These are phyloP conservation scores for Diplosphaera chodatii DNA, from an alignment of 139 green algal genomes.

Conservation along the genomic window DNA sequence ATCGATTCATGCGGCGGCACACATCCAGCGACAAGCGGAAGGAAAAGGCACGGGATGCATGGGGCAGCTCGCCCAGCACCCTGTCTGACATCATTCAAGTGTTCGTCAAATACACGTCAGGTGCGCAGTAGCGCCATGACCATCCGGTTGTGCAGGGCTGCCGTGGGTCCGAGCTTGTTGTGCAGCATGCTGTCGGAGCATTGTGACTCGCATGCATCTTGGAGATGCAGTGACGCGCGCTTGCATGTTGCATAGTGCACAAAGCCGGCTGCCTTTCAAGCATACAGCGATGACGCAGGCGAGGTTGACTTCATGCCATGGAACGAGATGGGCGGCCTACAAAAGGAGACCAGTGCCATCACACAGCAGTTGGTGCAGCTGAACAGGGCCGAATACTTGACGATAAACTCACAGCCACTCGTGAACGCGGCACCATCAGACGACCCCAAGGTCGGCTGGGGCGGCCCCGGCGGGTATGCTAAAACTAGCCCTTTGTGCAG, in stretches of 20 bases:
- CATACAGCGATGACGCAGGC: too few relatives aligned
- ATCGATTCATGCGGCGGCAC: constrained; percentile 60
- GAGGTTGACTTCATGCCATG: constrained; percentile 67
- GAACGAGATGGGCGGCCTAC: constrained; percentile 60
- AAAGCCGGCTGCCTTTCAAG: too few relatives aligned
- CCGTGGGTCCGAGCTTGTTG: too few relatives aligned
- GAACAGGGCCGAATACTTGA: constrained; percentile 53
- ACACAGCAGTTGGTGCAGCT: constrained; percentile 34
- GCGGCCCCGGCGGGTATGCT: constrained; percentile 52
- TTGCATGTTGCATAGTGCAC: background rate
- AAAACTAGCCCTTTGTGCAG: too few relatives aligned
- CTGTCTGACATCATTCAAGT: constrained; percentile 56
- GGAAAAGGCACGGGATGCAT: constrained; percentile 43
- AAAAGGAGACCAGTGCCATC: constrained; percentile 44
- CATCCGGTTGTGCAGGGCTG: too few relatives aligned
- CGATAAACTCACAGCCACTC: constrained; percentile 70
- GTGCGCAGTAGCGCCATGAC: too few relatives aligned
- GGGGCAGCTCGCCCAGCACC: constrained; percentile 31
- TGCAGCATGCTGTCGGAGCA: too few relatives aligned
- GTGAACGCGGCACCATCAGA: constrained; percentile 54
- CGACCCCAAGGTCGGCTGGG: constrained; percentile 63
- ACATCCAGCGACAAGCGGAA: constrained; percentile 40
- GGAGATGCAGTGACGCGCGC: background rate
- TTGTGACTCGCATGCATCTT: too few relatives aligned
- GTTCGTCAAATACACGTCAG: constrained; percentile 49